Evolutionary conservation across 192 early-diverging fungal species (phyloP), one percentile per base, ranked within the genome.

Genomic region (Mycoemilia scoparia): DNA sequence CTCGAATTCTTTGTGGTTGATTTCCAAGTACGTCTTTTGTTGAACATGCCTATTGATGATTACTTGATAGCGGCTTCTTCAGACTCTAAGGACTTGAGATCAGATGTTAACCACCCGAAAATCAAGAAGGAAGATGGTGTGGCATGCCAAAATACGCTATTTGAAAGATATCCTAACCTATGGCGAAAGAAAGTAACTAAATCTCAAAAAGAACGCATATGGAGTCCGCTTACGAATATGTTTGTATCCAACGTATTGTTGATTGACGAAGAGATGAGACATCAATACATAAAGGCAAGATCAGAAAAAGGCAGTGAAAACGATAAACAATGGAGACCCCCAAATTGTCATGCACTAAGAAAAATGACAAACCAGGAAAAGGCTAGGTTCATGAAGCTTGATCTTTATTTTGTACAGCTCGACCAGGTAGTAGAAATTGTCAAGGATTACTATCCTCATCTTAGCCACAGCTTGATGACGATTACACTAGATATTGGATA

Each of bases 211-310:
- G 73, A 71, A 34, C 71, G 69, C 11, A 43, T 80, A 11, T 80
- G 77, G 77, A 68, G 64, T 17, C 77, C 77, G 0, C 42, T 80
- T n/a, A 58, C 77, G 0, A 60, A 56, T 3, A 79, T 79, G 76
- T 51, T 62, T 42, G 47, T 51, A 6, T 48, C 52, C 1, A 62
- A 51, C 29, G 29, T 48, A 39, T 45, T 43, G 40, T 38, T 48
- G 29, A 55, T 54, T 24, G 46, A 60, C 29, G 45, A 36, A 0
- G 23, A 48, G 17, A 31, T 39, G n/a, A 21, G 39, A 13, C 3
- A 19, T 1, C 18, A 11, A 14, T 9, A 16, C 4, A 3, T 2
- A 1, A 21, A 6, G 3, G 38, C 3, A 13, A 11, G 10, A 10
- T 3, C 2, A 16, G 11, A 4, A 5, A 15, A 7, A 6, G 38